Conservation (phyloP, 2,329 filamentous ascomycete genomes). For the Madurella mycetomatis region DNA sequence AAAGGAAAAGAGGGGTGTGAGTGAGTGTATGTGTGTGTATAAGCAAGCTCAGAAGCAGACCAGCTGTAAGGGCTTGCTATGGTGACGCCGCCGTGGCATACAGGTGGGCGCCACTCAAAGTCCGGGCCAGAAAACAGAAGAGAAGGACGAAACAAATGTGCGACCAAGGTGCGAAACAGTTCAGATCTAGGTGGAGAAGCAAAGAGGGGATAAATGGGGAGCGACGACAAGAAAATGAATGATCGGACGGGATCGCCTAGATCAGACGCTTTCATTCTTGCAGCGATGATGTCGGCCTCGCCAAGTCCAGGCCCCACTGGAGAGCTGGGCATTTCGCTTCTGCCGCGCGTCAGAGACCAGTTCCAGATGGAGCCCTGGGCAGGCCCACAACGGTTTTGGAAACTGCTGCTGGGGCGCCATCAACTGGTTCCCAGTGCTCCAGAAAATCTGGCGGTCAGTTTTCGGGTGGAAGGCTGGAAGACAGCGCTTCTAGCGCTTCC, state of each 20-base stretch:
- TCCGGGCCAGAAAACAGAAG: background rate
- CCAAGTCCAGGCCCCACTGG: background rate
- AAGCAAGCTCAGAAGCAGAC: conserved; percentile 7
- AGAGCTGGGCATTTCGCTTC: background rate
- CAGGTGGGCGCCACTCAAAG: background rate
- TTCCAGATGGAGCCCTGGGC: background rate
- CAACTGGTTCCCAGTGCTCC: background rate
- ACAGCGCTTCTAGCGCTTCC: no score
- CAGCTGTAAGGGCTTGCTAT: conserved; percentile 1
- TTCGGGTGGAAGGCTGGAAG: no score
- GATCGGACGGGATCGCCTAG: conserved; percentile 1
- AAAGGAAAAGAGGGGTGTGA: background rate
- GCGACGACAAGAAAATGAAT: conserved; percentile 7
- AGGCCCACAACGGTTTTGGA: background rate
- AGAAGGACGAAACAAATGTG: background rate
- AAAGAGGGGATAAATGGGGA: conserved; percentile 2
- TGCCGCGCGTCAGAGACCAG: background rate
- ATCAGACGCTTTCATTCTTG: background rate
- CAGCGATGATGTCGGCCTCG: background rate
- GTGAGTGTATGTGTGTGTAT: no score
- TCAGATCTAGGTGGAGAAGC: background rate
- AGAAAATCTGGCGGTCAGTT: background rate
- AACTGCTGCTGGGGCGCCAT: background rate
- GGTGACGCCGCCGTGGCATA: background rate
- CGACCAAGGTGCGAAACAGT: conserved; percentile 2